Conservation (phyloP, 1,139 yeast species). For the Scheffersomyces cryptocercus region DNA sequence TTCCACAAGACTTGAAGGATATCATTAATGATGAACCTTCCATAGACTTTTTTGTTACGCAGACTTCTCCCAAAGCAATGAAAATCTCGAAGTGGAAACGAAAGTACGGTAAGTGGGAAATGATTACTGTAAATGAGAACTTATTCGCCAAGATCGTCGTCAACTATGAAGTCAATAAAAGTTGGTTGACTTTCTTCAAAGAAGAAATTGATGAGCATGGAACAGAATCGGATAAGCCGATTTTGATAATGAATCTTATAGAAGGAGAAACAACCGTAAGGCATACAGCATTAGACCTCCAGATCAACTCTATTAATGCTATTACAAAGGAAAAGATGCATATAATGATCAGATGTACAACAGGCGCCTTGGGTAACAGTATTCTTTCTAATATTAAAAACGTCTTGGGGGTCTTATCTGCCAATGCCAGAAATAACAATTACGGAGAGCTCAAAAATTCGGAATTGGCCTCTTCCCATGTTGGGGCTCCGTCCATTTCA, state of each 20-base stretch:
- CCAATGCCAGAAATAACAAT: constrained; percentile 13
- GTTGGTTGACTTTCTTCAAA: constrained; percentile 46
- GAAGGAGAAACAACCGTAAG: constrained; percentile 25
- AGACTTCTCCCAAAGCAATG: constrained; percentile 35
- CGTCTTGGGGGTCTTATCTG: constrained; percentile 25
- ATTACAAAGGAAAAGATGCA: constrained; percentile 29
- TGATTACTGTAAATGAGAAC: constrained; percentile 39
- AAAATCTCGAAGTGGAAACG: constrained; percentile 48
- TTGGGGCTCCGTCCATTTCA: constrained; percentile 42
- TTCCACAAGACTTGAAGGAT: constrained; percentile 41
- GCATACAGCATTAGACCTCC: constrained; percentile 44
- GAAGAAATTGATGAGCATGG: constrained; percentile 36
- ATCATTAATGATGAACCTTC: constrained; percentile 41
- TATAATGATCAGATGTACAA: constrained; percentile 38
- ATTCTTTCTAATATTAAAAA: constrained; percentile 29
- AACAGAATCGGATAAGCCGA: constrained; percentile 39
- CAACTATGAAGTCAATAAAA: constrained; percentile 31
- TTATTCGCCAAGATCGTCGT: constrained; percentile 41
- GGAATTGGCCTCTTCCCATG: constrained; percentile 26
- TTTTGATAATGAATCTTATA: constrained; percentile 35
- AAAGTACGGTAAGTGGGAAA: constrained; percentile 48
- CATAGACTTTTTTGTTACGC: constrained; percentile 40
- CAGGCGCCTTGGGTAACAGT: constrained; percentile 26
- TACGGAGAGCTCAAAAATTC: constrained; percentile 21
- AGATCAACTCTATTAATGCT: constrained; percentile 33